These are phyloP conservation scores for Solanum bulbocastanum DNA, from an alignment of 257 asterid species.

Conservation along the genomic window DNA sequence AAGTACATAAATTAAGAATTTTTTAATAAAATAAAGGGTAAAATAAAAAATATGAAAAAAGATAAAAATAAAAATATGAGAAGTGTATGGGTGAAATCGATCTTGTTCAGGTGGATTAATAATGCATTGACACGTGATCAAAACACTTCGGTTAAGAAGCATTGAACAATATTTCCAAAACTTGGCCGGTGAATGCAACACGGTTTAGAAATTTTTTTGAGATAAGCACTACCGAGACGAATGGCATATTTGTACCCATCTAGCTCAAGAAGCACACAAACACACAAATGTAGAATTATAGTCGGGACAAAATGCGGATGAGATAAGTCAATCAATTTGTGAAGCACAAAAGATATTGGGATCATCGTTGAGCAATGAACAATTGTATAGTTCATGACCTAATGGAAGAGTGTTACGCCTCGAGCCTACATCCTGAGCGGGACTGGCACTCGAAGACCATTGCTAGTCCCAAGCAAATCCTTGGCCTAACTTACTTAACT, in stretches of 20 bases:
- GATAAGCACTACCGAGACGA: neutral
- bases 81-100: too few relatives aligned
- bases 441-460: too few relatives aligned
- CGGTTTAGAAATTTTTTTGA: too few relatives aligned
- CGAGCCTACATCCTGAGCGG: too few relatives aligned
- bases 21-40: neutral
- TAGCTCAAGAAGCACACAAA: neutral
- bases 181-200: neutral
- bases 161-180: too few relatives aligned
- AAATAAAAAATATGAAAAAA: neutral
- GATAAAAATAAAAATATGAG: too few relatives aligned
- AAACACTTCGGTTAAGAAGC: too few relatives aligned
- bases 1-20: neutral
- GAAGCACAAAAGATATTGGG: neutral
- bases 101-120: too few relatives aligned
- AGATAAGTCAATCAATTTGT: neutral
- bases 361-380: neutral
- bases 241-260: neutral
- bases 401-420: neutral
- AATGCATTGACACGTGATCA: too few relatives aligned
- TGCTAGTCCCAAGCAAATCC: too few relatives aligned
- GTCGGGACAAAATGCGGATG: neutral
- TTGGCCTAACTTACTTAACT: too few relatives aligned
- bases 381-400: neutral
- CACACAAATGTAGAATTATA: too few relatives aligned